Evolutionary conservation across 495 filamentous ascomycete species (phyloP).

Genomic region (Penicillium daleae): DNA sequence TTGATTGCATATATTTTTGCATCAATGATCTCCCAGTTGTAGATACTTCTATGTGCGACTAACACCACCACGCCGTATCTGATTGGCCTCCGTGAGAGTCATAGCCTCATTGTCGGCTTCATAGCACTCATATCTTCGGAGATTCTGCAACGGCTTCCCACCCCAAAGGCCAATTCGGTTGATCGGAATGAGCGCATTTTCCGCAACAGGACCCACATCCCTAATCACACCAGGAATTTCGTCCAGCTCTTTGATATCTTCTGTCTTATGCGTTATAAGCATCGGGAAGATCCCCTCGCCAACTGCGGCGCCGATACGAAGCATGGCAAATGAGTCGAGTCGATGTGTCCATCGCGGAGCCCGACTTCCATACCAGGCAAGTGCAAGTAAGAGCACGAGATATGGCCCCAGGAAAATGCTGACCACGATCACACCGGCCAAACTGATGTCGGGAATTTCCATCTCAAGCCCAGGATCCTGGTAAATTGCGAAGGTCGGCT

Average conservation of each 20-base stretch:
- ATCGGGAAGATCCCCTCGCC: slow-evolving; percentile 25
- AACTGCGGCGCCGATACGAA: slow-evolving; percentile 29
- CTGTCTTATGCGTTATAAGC: slow-evolving; percentile 10
- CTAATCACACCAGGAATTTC: slow-evolving; percentile 23
- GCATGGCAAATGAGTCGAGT: slow-evolving; percentile 37
- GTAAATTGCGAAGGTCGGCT: background rate
- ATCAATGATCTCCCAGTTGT: background rate
- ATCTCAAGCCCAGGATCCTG: slow-evolving; percentile 14
- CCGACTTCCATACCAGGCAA: slow-evolving; percentile 27
- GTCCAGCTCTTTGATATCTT: slow-evolving; percentile 22
- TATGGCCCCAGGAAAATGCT: slow-evolving; percentile 8
- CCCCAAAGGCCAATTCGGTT: slow-evolving; percentile 12
- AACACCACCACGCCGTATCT: slow-evolving; percentile 5
- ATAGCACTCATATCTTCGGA: slow-evolving; percentile 12
- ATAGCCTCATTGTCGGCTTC: slow-evolving; percentile 14
- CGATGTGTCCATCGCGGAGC: slow-evolving; percentile 27
- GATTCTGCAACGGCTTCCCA: slow-evolving; percentile 5
- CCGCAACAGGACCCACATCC: slow-evolving; percentile 12
- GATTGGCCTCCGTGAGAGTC: background rate
- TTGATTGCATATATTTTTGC: no score
- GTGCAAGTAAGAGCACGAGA: slow-evolving; percentile 16
- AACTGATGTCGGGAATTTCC: background rate
- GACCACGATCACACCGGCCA: slow-evolving; percentile 8
- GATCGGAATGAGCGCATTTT: background rate
- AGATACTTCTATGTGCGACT: background rate